A percentile compares a stretch with the other conserved stretches of the same genome.
phyloP scores from a whole-genome alignment of 2,329 filamentous ascomycete species.

The Pestalotiopsis sp. region DNA sequence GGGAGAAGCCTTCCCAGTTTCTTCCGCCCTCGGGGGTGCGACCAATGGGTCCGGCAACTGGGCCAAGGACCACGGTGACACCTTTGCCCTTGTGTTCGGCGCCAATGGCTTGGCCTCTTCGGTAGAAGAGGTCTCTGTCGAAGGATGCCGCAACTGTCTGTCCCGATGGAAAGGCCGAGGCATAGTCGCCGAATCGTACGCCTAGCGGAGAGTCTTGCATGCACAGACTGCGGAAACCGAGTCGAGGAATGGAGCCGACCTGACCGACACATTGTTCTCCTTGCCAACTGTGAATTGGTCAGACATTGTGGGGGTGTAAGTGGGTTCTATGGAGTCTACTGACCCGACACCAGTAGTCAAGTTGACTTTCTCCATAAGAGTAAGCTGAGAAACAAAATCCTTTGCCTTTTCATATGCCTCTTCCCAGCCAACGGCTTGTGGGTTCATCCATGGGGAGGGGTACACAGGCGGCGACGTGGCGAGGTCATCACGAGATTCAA shows the following conservation, averaged over 20 bases:
- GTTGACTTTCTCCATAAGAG: conserved; percentile 89
- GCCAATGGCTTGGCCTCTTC: conserved; percentile 73
- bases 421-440: conserved; percentile 69
- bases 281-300: conserved; percentile 54
- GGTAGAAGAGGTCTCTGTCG: conserved; percentile 73
- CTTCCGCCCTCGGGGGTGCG: conserved; percentile 69
- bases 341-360: conserved; percentile 88
- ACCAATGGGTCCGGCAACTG: conserved; percentile 74
- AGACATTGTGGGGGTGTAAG: no score
- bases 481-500: conserved; percentile 25
- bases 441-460: conserved; percentile 83
- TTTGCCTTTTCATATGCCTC: conserved; percentile 76
- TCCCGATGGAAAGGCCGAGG: conserved; percentile 79
- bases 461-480: conserved; percentile 53
- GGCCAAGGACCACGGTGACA: conserved; percentile 73
- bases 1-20: conserved; percentile 73
- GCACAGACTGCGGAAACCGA: conserved; percentile 76
- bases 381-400: conserved; percentile 81
- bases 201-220: conserved; percentile 86
- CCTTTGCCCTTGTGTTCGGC: conserved; percentile 73
- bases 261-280: conserved; percentile 79
- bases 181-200: conserved; percentile 76
- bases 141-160: conserved; percentile 83
- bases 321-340: no score
- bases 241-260: conserved; percentile 67